Evolutionary conservation across 352 stramenopile species (phyloP), one percentile per base, ranked within the genome.

Genomic region (Phytophthora pistaciae): DNA sequence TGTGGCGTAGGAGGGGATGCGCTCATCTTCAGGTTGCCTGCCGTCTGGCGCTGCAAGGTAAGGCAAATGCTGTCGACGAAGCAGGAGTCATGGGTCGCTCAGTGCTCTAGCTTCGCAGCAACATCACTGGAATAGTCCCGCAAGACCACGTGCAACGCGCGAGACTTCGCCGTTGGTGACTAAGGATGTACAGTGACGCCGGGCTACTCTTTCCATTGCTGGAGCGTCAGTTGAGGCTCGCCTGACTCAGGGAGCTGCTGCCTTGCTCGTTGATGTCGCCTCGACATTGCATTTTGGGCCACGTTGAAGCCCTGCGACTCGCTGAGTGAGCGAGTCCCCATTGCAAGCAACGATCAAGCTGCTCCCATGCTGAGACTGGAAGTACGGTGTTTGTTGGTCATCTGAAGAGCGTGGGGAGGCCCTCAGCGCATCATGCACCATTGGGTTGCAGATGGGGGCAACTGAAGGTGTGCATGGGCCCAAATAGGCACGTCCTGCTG

Each of bases 121-220:
- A 10, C 61, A 68, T 62, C 61, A 63, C n/a, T 56, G 23, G 49
- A 36, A 55, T 53, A 49, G 53, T 62, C 61, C 38, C 48, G 52
- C 20, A 36, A 11, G 31, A 8, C 27, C 31, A 36, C 31, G 38
- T n/a, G 38, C 5, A 46, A 18, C 14, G 16, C 16, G 36, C 36
- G 38, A 46, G 13, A 46, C 38, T 46, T 44, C 13, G 42, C 42
- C 6, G 5, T 67, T 18, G 60, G 60, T 60, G 60, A 46, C 49
- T 25, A 60, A 60, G 14, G 53, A 9, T 66, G 60, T 60, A 36
- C 20, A 46, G 38, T 14, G 14, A 46, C 38, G 38, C 38, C 13
- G 14, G 14, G 38, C 38, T 46, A 3, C 6, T 16, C 38, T 46
- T 46, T 46, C 13, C 38, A n/a, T 16, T n/a, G 14, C 14, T n/a